Percentiles rank a stretch among this genome's conserved stretches.
Evolutionary conservation across 1,284 basidiomycete genomes (phyloP).

Genomic region (Cutaneotrichosporon daszewskae): DNA sequence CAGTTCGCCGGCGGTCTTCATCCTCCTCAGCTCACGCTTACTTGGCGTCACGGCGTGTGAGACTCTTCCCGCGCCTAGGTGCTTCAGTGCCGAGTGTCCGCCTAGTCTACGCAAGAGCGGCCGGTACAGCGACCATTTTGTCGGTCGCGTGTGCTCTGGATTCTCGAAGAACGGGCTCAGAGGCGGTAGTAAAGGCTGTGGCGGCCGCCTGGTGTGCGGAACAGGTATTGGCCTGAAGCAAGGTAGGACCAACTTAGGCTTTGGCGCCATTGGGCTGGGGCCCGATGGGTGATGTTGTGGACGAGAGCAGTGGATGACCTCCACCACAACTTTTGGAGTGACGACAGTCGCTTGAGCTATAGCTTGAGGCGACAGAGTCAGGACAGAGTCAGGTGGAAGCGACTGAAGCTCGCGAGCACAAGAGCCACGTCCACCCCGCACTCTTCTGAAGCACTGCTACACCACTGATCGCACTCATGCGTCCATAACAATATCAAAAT

Average conservation of each 20-base stretch:
- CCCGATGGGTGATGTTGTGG: neutral
- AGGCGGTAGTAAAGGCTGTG: neutral
- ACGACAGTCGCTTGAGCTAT: neutral
- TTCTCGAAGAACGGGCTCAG: constrained; percentile 61
- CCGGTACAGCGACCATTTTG: constrained; percentile 66
- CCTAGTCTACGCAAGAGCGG: constrained; percentile 54
- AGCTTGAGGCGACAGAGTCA: neutral
- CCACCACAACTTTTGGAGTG: neutral
- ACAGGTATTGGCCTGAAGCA: neutral
- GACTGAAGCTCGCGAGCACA: neutral
- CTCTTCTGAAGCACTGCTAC: neutral
- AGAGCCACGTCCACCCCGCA: neutral
- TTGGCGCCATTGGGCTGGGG: neutral
- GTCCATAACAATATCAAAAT: neutral
- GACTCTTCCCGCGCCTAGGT: neutral
- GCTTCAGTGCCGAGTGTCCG: neutral
- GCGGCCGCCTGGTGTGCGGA: neutral
- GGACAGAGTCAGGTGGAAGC: neutral
- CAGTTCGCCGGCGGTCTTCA: no score
- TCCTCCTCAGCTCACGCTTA: no score
- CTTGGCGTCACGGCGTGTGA: no score
- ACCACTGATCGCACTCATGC: no score
- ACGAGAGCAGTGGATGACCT: neutral
- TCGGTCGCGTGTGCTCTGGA: constrained; percentile 66
- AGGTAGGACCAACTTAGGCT: neutral